Percentiles rank a stretch among this genome's conserved stretches.
These are phyloP conservation scores for Recurvomyces mirabilis DNA, from an alignment of 495 filamentous ascomycete genomes.

Conservation along the genomic window DNA sequence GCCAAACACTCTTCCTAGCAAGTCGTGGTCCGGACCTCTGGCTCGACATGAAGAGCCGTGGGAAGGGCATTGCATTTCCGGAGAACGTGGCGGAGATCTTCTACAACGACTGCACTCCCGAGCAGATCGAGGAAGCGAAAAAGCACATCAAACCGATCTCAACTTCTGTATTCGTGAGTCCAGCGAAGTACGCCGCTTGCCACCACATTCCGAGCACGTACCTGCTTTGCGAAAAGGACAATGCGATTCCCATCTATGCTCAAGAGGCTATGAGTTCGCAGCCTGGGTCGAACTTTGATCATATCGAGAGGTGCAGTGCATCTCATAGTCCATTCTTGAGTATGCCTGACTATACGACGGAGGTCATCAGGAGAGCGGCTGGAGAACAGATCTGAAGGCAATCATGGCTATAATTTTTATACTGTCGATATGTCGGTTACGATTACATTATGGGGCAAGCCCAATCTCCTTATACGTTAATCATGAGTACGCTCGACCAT, in stretches of 20 bases:
- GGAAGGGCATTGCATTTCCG: no score
- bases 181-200: slow-evolving; percentile 35
- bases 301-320: slow-evolving; percentile 10
- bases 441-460: no score
- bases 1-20: slow-evolving; percentile 9
- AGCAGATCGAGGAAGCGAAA: not conserved
- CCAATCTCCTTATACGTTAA: no score
- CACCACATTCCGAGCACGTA: slow-evolving; percentile 39
- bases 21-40: slow-evolving; percentile 3
- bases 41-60: no score
- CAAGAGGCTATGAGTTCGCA: slow-evolving; percentile 32
- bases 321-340: slow-evolving; percentile 13
- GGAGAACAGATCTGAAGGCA: slow-evolving; percentile 7
- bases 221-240: slow-evolving; percentile 38
- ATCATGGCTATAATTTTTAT: no score
- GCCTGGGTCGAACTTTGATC: slow-evolving; percentile 7
- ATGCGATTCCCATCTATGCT: slow-evolving; percentile 26
- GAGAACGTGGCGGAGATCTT: no score
- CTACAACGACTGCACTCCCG: slow-evolving; percentile 14
- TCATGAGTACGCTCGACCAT: no score
- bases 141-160: not conserved
- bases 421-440: no score
- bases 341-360: slow-evolving; percentile 14
- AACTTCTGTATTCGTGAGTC: not conserved
- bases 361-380: slow-evolving; percentile 9